Conservation (phyloP, 176 grass and related monocot species). For the Cocos nucifera region DNA sequence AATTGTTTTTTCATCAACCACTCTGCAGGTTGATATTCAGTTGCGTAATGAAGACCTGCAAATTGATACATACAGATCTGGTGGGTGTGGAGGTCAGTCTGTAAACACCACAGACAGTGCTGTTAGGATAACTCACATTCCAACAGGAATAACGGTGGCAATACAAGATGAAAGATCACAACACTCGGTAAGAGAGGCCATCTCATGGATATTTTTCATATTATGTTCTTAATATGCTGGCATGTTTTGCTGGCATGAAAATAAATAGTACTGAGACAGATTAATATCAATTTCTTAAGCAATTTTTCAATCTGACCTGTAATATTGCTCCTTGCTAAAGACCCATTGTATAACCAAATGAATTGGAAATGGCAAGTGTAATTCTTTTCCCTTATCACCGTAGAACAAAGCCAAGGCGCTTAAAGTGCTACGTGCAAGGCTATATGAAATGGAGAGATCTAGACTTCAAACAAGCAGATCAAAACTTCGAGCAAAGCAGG, state of each 20-base stretch:
- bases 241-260: no score
- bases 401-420: conserved; percentile 98
- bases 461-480: conserved; percentile 69
- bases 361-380: no score
- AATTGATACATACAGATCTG: conserved; percentile 90
- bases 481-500: conserved; percentile 82
- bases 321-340: no score
- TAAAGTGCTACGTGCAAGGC: conserved; percentile 67
- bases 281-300: no score
- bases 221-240: no score
- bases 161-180: conserved; percentile 99
- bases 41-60: conserved; percentile 72
- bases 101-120: conserved; percentile 93
- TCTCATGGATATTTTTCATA: no score
- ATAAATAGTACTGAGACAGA: no score
- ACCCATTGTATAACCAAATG: no score
- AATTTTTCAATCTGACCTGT: no score
- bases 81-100: conserved; percentile 82
- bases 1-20: neutral
- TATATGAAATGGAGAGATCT: conserved; percentile 79
- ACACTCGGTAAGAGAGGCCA: conserved; percentile 46
- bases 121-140: conserved; percentile 90
- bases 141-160: conserved; percentile 68
- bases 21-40: conserved; percentile 75
- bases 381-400: neutral